These are phyloP conservation scores for Saccharomyces hybrid DNA, from an alignment of 1,139 yeast species.

Conservation along the genomic window DNA sequence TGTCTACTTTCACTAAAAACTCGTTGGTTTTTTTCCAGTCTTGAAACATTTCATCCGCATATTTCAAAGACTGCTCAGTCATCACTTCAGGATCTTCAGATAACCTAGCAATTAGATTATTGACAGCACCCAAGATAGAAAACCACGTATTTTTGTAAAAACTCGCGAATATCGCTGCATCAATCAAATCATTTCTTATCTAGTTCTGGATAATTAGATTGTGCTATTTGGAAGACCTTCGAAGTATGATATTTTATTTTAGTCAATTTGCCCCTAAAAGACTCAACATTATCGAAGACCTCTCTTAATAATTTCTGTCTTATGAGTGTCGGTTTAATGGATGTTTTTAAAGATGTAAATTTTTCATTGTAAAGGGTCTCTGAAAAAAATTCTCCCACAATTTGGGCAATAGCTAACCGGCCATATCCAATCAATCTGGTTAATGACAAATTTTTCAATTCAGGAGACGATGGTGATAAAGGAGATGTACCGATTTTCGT, in stretches of 20 bases:
- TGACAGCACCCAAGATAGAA: constrained; percentile 4
- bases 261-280: not conserved
- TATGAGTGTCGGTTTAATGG: constrained; percentile 19
- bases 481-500: constrained; percentile 7
- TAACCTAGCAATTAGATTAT: constrained; percentile 20
- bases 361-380: constrained; percentile 21
- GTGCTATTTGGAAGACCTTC: not conserved
- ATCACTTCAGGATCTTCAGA: constrained; percentile 8
- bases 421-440: constrained; percentile 16
- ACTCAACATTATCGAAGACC: constrained; percentile 8
- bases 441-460: constrained; percentile 11
- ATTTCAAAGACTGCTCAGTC: constrained; percentile 10
- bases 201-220: not conserved
- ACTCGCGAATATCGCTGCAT: not conserved
- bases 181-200: not conserved
- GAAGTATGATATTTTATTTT: not conserved
- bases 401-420: constrained; percentile 14
- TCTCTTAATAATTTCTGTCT: constrained; percentile 14
- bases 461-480: constrained; percentile 1
- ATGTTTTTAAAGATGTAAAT: constrained; percentile 23
- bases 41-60: constrained; percentile 14
- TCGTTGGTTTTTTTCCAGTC: not conserved
- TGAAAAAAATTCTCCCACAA: constrained; percentile 16
- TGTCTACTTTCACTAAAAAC: not conserved
- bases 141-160: not conserved